Percentiles rank a stretch among this genome's conserved stretches.
phyloP scores from a whole-genome alignment of 169 alveolate genomes.

The Plasmodium cynomolgi region DNA sequence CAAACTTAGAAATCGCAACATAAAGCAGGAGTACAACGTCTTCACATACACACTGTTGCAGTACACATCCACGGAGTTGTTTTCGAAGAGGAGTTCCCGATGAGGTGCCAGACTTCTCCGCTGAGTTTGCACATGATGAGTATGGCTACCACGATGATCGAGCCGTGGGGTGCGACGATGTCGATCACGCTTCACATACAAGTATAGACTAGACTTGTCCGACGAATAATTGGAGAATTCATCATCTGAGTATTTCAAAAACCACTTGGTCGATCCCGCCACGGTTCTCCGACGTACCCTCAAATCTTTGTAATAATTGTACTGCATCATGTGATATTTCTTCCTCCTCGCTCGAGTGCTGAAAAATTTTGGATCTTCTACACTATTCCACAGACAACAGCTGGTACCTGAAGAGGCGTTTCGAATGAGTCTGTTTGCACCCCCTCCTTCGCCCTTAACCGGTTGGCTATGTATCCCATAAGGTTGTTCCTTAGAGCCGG shows the following conservation, averaged over 20 bases:
- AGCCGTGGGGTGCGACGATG: neutral
- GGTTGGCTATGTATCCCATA: neutral
- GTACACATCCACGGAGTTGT: slow-evolving; percentile 19
- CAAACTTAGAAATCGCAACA: slow-evolving; percentile 28
- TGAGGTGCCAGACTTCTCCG: too few relatives aligned
- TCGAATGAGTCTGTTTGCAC: neutral
- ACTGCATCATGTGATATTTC: slow-evolving; percentile 22
- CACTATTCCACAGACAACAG: neutral
- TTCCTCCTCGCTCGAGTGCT: neutral
- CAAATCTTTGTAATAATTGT: slow-evolving; percentile 24
- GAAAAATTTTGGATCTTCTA: neutral
- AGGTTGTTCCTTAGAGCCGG: neutral
- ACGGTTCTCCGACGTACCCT: neutral
- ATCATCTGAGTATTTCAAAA: slow-evolving; percentile 27
- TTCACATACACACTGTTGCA: slow-evolving; percentile 63
- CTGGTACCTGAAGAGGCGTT: neutral
- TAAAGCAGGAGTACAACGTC: slow-evolving; percentile 65
- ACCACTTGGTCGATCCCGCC: neutral
- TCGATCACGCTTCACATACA: neutral
- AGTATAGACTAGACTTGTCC: slow-evolving; percentile 32
- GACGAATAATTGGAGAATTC: slow-evolving; percentile 5
- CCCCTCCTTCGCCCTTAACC: neutral
- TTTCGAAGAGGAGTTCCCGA: neutral
- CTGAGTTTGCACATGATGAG: neutral
- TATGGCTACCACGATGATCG: neutral